Base-by-base conservation (phyloP, 2,329 filamentous ascomycete genomes). In the Penicillium capsulatum region DNA sequence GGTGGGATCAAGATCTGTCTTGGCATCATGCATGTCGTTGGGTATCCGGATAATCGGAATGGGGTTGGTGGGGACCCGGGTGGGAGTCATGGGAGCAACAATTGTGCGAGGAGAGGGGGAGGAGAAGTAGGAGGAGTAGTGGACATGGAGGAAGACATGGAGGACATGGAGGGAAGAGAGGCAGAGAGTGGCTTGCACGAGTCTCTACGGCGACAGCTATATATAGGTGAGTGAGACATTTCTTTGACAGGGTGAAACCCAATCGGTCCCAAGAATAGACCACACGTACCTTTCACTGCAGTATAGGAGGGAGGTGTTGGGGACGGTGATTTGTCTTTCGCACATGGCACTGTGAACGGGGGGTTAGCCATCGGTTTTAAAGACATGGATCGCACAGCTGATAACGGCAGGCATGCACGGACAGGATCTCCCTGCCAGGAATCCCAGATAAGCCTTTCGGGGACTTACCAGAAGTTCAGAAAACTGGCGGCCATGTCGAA, bases 251-350 rank as follows among this genome's bases (percentile, higher is more conserved):
- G 13, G 26, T 4, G 11, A 28, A 14, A 11, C 6, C 13, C 26
- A 6, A 36, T n/a, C 41, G 19, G 36, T 24, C 15, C 29, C 29
- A 32, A 22, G 31, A 34, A 36, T 13, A 45, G 20, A 59, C n/a
- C n/a, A n/a, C n/a, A n/a, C 69, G 58, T 70, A 81, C 78, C 73
- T 74, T 68, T 81, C 77, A 36, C 77, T 81, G 66, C 79, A 83
- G 59, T 83, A 83, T 31, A 83, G 67, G 28, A 80, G 70, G 11
- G 71, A 71, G 55, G 77, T 76, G 59, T 74, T 74, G 11, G 79
- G 79, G 20, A 75, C 72, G 37, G 77, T 73, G 53, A 83, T 82
- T 64, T 82, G 79, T 60, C 74, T 80, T 60, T 83, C 79, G 61
- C 79, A 83, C 56, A 75, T 80, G 47, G 79, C 74, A 63, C 79